Evolutionary conservation across 2,329 filamentous ascomycete species (phyloP), one percentile per base, ranked within the genome.

Genomic region (Neofusicoccum sp.): DNA sequence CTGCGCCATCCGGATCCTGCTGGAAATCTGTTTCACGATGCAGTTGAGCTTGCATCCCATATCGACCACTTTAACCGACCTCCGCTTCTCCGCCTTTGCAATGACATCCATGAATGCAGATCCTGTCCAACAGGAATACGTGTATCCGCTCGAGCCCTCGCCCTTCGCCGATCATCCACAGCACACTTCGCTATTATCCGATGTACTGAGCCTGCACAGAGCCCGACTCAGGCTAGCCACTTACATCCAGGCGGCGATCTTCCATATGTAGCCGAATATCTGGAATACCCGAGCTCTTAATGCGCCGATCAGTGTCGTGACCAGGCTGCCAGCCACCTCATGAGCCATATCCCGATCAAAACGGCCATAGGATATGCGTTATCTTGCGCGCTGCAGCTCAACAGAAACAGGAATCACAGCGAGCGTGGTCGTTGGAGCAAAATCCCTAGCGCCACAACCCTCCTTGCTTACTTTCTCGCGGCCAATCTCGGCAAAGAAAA

Each of bases 131-230:
- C 54, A 8, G n/a, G 6, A 45, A 58, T 58, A 58, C 54, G 54
- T 58, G 54, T 58, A 34, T 33, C n/a, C 41, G 22, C 54, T 58
- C 41, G 54, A 45, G 6, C 54, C 54, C 41, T 45, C 54, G 54
- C 29, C 41, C 31, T 6, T 12, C 16, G 54, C 54, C 41, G 54
- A 58, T 58, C 54, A 14, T 12, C 33, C 9, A 28, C 29, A 33
- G 54, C 54, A 34, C 36, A 11, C 4, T 34, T 45, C 29, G 31
- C 39, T 28, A 37, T 58, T 44, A 45, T 28, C 54, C 41, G 41
- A 45, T 37, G 29, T n/a, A 22, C 45, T 22, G 33, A 36, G 29
- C 29, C 29, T 56, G 37, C 49, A 31, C 3, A 22, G 29, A 39
- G 16, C 36, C 14, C 11, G n/a, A 22, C 49, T 6, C n/a, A 52